A percentile compares a stretch with the other conserved stretches of the same genome.
Conservation (phyloP, 345 rosid genomes). For the Melaleuca alternifolia region DNA sequence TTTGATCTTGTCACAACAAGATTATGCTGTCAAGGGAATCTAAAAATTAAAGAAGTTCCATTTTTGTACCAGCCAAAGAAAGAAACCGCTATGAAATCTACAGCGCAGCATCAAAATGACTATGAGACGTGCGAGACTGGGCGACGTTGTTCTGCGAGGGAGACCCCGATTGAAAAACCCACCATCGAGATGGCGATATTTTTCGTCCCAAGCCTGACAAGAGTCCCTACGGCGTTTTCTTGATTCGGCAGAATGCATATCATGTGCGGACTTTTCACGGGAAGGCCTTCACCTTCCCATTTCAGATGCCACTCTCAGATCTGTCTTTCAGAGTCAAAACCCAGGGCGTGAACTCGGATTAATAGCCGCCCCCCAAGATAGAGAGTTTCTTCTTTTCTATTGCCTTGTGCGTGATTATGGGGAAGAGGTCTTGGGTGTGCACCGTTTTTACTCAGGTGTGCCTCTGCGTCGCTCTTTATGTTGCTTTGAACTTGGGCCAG, state of each 20-base stretch:
- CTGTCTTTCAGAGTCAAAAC: not conserved
- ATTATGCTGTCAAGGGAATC: not conserved
- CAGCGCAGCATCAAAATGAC: not conserved
- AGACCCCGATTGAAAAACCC: too few species aligned
- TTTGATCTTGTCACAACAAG: not conserved
- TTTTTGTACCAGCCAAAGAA: not conserved
- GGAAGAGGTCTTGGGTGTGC: slow-evolving; percentile 41
- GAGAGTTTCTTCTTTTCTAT: not conserved
- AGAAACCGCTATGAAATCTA: not conserved
- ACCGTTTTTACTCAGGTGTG: slow-evolving; percentile 47
- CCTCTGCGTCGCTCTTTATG: slow-evolving; percentile 44
- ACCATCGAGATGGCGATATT: not conserved
- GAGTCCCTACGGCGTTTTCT: not conserved
- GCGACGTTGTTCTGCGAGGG: not conserved
- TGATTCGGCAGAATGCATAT: not conserved
- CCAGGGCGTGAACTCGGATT: not conserved
- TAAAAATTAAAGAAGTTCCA: not conserved
- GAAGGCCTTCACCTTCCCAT: not conserved
- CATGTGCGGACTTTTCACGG: not conserved
- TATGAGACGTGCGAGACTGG: not conserved
- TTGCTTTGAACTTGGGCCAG: slow-evolving; percentile 54
- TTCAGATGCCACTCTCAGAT: not conserved
- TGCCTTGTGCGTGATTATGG: slow-evolving; percentile 16
- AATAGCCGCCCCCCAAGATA: not conserved
- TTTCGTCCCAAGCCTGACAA: not conserved